Conservation (phyloP, 306 rosid species). For the Echinosophora koreensis region DNA sequence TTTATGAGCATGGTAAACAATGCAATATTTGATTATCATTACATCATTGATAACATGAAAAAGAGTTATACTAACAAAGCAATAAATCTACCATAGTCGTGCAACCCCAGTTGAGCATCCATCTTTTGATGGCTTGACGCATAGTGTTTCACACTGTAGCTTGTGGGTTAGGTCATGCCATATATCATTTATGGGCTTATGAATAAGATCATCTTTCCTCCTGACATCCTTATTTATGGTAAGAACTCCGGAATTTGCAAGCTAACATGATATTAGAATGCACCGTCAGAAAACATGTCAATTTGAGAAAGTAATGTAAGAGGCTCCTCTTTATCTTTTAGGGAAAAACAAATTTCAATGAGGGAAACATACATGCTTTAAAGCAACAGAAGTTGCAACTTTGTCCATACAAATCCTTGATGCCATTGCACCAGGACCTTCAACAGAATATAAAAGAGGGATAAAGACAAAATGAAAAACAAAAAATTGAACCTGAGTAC, state of each 20-base stretch:
- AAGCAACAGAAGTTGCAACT: slow-evolving; percentile 84
- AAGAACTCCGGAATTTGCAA: slow-evolving; percentile 77
- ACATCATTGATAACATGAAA: slow-evolving; percentile 31
- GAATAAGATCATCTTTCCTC: slow-evolving; percentile 63
- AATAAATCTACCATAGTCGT: slow-evolving; percentile 75
- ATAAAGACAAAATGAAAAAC: background rate
- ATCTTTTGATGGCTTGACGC: slow-evolving; percentile 94
- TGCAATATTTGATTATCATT: slow-evolving; percentile 10
- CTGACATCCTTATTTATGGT: slow-evolving; percentile 78
- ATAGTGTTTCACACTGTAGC: slow-evolving; percentile 80
- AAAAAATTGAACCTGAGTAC: slow-evolving; percentile 32
- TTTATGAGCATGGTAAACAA: slow-evolving; percentile 10
- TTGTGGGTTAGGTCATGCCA: slow-evolving; percentile 81
- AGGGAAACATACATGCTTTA: slow-evolving; percentile 70
- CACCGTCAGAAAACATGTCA: slow-evolving; percentile 33
- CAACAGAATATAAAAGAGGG: slow-evolving; percentile 37
- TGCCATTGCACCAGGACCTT: slow-evolving; percentile 91
- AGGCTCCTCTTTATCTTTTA: slow-evolving; percentile 19
- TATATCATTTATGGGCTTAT: slow-evolving; percentile 55
- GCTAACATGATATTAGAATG: slow-evolving; percentile 58
- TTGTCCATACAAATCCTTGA: slow-evolving; percentile 94
- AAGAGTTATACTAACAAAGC: slow-evolving; percentile 37
- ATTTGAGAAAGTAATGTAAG: slow-evolving; percentile 27
- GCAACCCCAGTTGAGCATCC: slow-evolving; percentile 99
- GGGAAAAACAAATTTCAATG: slow-evolving; percentile 18